A percentile compares a stretch with the other conserved stretches of the same genome.
Evolutionary conservation across 805 yeast species (phyloP).

Genomic region (Saccharomyces paradoxus): DNA sequence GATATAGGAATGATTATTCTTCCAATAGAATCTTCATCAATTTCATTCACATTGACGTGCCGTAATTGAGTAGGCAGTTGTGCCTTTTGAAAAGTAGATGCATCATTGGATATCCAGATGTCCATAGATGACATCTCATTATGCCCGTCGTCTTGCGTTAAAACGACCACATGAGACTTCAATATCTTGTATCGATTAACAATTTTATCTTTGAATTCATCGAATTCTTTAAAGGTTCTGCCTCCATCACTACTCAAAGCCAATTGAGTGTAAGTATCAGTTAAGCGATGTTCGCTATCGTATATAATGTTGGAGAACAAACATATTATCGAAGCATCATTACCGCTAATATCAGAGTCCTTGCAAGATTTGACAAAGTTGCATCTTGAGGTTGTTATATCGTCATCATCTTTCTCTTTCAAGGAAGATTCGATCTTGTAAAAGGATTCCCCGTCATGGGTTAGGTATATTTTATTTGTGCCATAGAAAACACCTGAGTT

Average conservation of each 20-base stretch:
- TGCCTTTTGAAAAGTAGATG: constrained; percentile 34
- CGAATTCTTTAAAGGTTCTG: constrained; percentile 30
- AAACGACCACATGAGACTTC: constrained; percentile 19
- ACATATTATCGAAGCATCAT: constrained; percentile 22
- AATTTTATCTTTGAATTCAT: constrained; percentile 22
- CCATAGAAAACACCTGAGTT: background rate
- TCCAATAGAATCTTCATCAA: constrained; percentile 22
- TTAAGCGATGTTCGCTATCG: background rate
- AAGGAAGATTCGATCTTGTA: background rate
- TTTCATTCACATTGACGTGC: constrained; percentile 20
- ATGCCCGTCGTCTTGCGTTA: constrained; percentile 26
- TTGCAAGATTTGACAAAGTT: constrained; percentile 11
- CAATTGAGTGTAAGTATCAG: background rate
- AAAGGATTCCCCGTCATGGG: background rate
- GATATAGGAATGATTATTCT: constrained; percentile 17
- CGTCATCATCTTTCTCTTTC: background rate
- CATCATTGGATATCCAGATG: constrained; percentile 40
- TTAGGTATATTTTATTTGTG: background rate
- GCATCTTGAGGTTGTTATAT: constrained; percentile 5
- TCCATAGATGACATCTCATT: constrained; percentile 24
- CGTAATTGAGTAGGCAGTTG: constrained; percentile 31
- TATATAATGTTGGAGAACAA: background rate
- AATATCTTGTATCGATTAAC: constrained; percentile 13
- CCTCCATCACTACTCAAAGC: constrained; percentile 45
- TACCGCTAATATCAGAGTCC: constrained; percentile 10